Conservation (phyloP, 192 early-diverging fungal genomes). For the Gamsiella multidivaricata region DNA sequence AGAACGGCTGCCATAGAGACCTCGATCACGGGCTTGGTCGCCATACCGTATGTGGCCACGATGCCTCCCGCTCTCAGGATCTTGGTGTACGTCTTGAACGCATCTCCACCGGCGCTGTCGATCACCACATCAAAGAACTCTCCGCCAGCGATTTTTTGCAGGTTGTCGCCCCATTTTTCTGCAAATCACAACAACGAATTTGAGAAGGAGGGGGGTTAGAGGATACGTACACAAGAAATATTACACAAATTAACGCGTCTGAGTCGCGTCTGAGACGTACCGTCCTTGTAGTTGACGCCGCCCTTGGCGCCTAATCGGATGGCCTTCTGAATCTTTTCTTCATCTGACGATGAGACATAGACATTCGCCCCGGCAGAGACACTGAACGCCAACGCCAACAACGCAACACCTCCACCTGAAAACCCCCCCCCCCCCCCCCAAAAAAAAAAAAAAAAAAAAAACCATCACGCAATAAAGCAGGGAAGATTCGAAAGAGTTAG, state of each 20-base stretch:
- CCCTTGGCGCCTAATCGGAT: slow-evolving; percentile 72
- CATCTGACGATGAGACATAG: slow-evolving; percentile 74
- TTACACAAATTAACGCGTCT: too few relatives aligned
- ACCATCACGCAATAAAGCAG: not conserved
- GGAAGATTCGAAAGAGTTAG: too few relatives aligned
- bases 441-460: not conserved
- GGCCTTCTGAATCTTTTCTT: slow-evolving; percentile 71
- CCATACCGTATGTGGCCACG: slow-evolving; percentile 72
- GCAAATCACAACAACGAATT: too few relatives aligned
- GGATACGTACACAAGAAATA: too few relatives aligned
- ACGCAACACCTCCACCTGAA: slow-evolving; percentile 73
- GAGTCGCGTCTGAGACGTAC: slow-evolving; percentile 29
- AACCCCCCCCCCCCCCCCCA: too few relatives aligned
- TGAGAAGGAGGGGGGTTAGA: too few relatives aligned
- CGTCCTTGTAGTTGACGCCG: slow-evolving; percentile 75
- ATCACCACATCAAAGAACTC: slow-evolving; percentile 64
- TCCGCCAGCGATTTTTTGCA: slow-evolving; percentile 52
- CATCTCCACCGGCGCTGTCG: slow-evolving; percentile 74
- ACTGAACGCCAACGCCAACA: slow-evolving; percentile 73
- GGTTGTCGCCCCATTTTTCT: slow-evolving; percentile 61
- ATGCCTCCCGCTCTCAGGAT: slow-evolving; percentile 64
- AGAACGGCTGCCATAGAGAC: slow-evolving; percentile 62
- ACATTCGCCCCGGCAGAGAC: slow-evolving; percentile 75
- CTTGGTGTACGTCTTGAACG: slow-evolving; percentile 51
- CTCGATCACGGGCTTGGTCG: slow-evolving; percentile 54